Percentiles rank a stretch among this genome's conserved stretches.
Evolutionary conservation across 1,139 yeast species (phyloP).

Genomic region (Ashbya aceris): DNA sequence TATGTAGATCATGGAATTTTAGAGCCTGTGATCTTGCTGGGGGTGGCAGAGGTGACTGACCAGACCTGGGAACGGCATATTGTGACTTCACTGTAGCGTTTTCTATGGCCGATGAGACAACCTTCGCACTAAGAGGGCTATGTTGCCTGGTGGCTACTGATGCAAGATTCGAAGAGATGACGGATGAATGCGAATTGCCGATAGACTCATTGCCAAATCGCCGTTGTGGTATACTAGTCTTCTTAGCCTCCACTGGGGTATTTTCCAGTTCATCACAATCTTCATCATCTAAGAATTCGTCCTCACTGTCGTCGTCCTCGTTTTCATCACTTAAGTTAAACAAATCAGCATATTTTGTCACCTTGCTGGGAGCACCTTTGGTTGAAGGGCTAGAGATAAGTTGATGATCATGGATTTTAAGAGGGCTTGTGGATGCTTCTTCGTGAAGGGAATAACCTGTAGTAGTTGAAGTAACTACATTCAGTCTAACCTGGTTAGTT

Average conservation of each 20-base stretch:
- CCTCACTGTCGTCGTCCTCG: slow-evolving; percentile 3
- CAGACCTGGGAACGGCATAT: not conserved
- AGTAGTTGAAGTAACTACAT: too few species aligned
- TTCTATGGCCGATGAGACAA: not conserved
- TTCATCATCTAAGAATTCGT: not conserved
- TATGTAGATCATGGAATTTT: slow-evolving; percentile 28
- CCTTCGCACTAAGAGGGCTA: not conserved
- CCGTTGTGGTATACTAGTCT: not conserved
- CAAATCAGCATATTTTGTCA: slow-evolving; percentile 20
- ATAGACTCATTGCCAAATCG: not conserved
- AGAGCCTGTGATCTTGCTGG: slow-evolving; percentile 24
- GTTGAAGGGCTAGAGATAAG: too few species aligned
- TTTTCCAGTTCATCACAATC: not conserved
- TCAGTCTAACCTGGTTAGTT: too few species aligned
- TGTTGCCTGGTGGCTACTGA: not conserved
- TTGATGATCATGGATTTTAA: too few species aligned
- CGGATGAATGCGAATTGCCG: not conserved
- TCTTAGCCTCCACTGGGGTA: not conserved
- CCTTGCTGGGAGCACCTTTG: too few species aligned
- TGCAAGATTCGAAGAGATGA: not conserved
- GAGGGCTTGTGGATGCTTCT: too few species aligned
- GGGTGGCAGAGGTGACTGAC: slow-evolving; percentile 16
- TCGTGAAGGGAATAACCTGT: too few species aligned
- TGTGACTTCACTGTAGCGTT: slow-evolving; percentile 3
- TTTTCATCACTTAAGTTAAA: slow-evolving; percentile 23